These are phyloP conservation scores for Psilocybe mexicana DNA, from an alignment of 1,284 basidiomycete species.

Conservation along the genomic window DNA sequence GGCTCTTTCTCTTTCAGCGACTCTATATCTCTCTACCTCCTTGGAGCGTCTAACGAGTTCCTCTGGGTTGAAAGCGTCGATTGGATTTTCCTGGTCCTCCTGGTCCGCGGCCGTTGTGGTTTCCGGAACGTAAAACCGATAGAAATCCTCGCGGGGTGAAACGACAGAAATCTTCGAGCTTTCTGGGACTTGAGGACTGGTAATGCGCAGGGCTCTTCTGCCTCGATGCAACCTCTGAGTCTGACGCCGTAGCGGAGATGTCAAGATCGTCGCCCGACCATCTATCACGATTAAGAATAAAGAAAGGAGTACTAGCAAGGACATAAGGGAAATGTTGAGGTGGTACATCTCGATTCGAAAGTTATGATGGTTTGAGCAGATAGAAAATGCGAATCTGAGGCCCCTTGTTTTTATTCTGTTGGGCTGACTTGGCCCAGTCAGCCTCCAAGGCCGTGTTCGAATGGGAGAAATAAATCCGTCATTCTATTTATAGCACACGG, in stretches of 20 bases:
- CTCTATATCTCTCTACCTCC: neutral
- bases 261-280: neutral
- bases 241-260: neutral
- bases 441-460: neutral
- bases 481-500: neutral
- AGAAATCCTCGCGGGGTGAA: neutral
- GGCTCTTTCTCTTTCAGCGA: neutral
- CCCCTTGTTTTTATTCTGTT: neutral
- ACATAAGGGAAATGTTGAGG: neutral
- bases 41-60: neutral
- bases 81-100: neutral
- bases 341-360: neutral
- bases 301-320: neutral
- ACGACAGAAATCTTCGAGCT: neutral
- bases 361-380: neutral
- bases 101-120: neutral
- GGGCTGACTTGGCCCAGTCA: neutral
- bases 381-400: neutral
- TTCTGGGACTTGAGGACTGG: neutral
- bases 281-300: neutral
- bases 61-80: neutral
- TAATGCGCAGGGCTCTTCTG: neutral
- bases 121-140: neutral
- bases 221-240: neutral
- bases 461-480: neutral